Evolutionary conservation across 306 rosid species (phyloP).

Genomic region (Clitoria ternatea): DNA sequence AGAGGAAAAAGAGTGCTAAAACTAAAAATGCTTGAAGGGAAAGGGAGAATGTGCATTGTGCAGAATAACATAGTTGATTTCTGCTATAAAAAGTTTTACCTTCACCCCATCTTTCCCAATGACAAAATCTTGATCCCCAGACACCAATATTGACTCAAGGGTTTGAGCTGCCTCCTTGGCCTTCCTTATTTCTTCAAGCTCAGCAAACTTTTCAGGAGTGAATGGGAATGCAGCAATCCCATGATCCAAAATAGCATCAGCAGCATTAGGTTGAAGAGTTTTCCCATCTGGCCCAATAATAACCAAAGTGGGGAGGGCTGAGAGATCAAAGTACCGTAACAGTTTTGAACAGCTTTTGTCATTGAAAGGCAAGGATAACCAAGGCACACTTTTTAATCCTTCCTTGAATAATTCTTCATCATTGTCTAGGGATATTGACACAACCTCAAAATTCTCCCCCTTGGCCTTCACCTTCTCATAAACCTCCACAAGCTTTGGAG

Average conservation of each 20-base stretch:
- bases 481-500: conserved; percentile 43
- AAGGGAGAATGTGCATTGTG: not conserved
- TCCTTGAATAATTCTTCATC: conserved; percentile 46
- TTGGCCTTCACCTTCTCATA: conserved; percentile 53
- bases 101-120: conserved; percentile 43
- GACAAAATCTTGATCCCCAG: conserved; percentile 47
- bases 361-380: conserved; percentile 60
- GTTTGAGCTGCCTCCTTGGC: conserved; percentile 61
- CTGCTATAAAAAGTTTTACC: conserved; percentile 33
- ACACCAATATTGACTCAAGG: conserved; percentile 57
- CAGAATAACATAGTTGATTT: not conserved
- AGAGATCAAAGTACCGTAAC: conserved; percentile 45
- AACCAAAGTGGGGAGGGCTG: conserved; percentile 54
- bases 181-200: conserved; percentile 52
- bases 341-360: conserved; percentile 47
- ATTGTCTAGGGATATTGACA: conserved; percentile 45
- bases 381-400: conserved; percentile 41
- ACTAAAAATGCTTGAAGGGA: not conserved
- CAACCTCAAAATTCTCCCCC: conserved; percentile 62
- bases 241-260: conserved; percentile 51
- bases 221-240: conserved; percentile 66
- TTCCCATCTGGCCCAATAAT: conserved; percentile 72
- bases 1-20: not conserved
- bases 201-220: conserved; percentile 58
- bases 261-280: conserved; percentile 51